Conservation (phyloP, 2,329 filamentous ascomycete genomes). For the Colletotrichum gloeosporioides region DNA sequence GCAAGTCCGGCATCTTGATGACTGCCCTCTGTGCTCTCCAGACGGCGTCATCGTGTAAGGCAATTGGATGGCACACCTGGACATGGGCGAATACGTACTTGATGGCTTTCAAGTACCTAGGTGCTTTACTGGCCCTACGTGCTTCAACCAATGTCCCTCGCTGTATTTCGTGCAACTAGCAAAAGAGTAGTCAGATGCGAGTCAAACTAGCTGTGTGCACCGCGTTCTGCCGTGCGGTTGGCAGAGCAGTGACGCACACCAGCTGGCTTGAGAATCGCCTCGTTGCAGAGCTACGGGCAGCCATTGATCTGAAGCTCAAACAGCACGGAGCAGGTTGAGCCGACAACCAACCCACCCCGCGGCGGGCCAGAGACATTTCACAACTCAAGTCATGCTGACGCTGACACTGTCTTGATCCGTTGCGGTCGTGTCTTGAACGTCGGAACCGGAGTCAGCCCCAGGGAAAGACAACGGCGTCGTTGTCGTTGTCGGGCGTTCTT, state of each 20-base stretch:
- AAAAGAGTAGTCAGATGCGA: not conserved
- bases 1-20: not conserved
- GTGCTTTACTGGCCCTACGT: not conserved
- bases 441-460: not conserved
- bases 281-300: not conserved
- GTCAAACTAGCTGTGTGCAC: not conserved
- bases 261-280: not conserved
- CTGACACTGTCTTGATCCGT: slow-evolving; percentile 1
- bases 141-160: not conserved
- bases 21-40: not conserved
- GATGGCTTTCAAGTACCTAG: not conserved
- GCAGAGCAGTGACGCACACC: slow-evolving; percentile 12
- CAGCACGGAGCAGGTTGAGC: not conserved
- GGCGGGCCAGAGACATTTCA: not conserved
- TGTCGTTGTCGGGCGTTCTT: not conserved
- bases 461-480: not conserved
- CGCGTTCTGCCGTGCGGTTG: not conserved
- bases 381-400: not conserved
- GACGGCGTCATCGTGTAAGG: not conserved
- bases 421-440: not conserved
- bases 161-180: not conserved
- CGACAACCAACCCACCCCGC: not conserved
- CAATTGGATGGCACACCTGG: not conserved
- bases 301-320: not conserved
- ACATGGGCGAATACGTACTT: not conserved